Evolutionary conservation across 116 monocot species (phyloP).

Genomic region (Phalaenopsis hybrid): DNA sequence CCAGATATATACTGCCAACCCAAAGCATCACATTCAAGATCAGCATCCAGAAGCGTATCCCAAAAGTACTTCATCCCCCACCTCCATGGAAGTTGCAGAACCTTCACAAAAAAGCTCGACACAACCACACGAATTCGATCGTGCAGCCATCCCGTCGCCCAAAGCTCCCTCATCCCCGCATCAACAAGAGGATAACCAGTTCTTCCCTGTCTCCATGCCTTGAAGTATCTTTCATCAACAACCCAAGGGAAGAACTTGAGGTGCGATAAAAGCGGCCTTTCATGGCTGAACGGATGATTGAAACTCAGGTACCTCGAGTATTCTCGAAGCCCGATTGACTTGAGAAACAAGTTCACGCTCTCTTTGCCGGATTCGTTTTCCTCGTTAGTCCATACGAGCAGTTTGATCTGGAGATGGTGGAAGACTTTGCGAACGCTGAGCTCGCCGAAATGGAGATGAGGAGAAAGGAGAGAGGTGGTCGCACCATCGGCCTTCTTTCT

Average conservation of each 20-base stretch:
- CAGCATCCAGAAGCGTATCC: conserved; percentile 92
- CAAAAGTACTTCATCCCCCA: conserved; percentile 99
- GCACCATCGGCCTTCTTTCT: conserved; percentile 83
- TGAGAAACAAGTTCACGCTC: conserved; percentile 77
- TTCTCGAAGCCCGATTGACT: conserved; percentile 77
- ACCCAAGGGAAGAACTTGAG: conserved; percentile 89
- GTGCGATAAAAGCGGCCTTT: conserved; percentile 71
- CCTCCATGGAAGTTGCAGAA: conserved; percentile 93
- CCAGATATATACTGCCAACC: conserved; percentile 99
- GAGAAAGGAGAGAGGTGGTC: conserved; percentile 84
- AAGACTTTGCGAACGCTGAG: conserved; percentile 93
- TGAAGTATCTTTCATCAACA: conserved; percentile 67
- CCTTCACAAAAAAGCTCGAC: conserved; percentile 93
- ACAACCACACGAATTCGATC: conserved; percentile 92
- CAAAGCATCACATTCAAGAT: conserved; percentile 93
- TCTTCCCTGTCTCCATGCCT: conserved; percentile 91
- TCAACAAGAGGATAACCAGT: conserved; percentile 97
- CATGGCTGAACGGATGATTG: conserved; percentile 90
- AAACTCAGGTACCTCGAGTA: conserved; percentile 92
- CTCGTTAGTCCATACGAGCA: conserved; percentile 83
- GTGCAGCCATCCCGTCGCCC: conserved; percentile 98
- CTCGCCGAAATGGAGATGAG: conserved; percentile 95
- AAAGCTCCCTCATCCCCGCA: conserved; percentile 97
- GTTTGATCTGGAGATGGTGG: conserved; percentile 91
- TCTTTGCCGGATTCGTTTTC: conserved; percentile 72